These are phyloP conservation scores for Xylogone sp. DNA, from an alignment of 2,329 filamentous ascomycete genomes.

Conservation along the genomic window DNA sequence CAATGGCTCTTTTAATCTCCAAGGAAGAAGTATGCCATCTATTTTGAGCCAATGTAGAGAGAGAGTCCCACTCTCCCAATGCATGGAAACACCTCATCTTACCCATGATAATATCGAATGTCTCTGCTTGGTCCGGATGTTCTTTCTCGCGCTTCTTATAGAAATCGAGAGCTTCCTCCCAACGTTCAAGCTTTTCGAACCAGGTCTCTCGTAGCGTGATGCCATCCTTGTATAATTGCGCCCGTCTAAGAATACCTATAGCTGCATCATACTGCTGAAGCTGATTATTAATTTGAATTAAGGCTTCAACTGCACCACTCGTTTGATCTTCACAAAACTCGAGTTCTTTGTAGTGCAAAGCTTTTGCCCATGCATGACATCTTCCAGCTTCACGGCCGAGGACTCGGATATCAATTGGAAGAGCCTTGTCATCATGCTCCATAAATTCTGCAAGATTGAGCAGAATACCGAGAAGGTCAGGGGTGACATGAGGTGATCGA, in stretches of 20 bases:
- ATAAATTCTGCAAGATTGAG: constrained; percentile 98
- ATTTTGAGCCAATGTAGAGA: constrained; percentile 84
- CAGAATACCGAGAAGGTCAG: constrained; percentile 89
- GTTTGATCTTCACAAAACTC: constrained; percentile 98
- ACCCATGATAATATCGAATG: constrained; percentile 96
- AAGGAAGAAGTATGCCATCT: constrained; percentile 88
- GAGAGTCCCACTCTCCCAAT: constrained; percentile 92
- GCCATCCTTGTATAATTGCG: constrained; percentile 87
- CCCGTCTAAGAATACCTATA: constrained; percentile 94
- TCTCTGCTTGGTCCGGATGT: constrained; percentile 73
- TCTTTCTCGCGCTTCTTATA: constrained; percentile 84
- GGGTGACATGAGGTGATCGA: constrained; percentile 91
- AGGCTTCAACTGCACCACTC: constrained; percentile 87
- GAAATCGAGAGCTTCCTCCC: constrained; percentile 92
- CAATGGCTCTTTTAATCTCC: constrained; percentile 87
- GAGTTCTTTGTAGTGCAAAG: constrained; percentile 96
- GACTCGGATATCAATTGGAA: constrained; percentile 95
- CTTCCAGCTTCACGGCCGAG: constrained; percentile 92
- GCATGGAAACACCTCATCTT: constrained; percentile 99
- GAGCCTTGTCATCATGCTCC: constrained; percentile 98
- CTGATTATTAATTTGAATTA: constrained; percentile 99
- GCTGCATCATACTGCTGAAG: constrained; percentile 97
- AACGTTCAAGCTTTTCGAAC: constrained; percentile 97
- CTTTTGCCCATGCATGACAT: constrained; percentile 97
- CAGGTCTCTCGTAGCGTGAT: constrained; percentile 96